phyloP scores from a whole-genome alignment of 352 stramenopile species.

The Globisporangium nodosum region DNA sequence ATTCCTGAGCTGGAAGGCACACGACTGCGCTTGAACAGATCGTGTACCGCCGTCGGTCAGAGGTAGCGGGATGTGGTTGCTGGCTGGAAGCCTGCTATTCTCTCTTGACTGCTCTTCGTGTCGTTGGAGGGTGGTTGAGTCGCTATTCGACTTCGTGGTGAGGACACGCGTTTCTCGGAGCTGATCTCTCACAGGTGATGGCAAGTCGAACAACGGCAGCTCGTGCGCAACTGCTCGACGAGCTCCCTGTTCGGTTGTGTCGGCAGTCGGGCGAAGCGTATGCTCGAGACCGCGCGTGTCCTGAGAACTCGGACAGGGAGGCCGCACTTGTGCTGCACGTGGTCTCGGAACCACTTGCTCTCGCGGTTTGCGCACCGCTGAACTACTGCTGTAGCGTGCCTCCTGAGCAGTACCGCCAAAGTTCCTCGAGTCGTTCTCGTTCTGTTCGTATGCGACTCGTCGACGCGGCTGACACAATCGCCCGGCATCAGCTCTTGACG shows the following conservation, averaged over 20 bases:
- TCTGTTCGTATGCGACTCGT: neutral
- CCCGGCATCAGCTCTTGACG: neutral
- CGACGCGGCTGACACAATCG: neutral
- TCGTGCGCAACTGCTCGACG: neutral
- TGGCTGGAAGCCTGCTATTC: neutral
- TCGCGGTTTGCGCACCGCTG: neutral
- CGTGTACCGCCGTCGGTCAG: neutral
- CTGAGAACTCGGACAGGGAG: neutral
- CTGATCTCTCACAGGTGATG: neutral
- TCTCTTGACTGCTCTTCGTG: neutral
- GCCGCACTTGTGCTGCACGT: neutral
- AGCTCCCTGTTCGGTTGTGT: neutral
- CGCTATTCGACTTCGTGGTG: neutral
- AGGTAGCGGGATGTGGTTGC: neutral
- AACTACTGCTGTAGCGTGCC: neutral
- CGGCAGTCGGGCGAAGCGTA: neutral
- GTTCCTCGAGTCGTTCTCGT: constrained; percentile 2
- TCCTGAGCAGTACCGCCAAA: too few relatives aligned
- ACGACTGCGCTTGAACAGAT: neutral
- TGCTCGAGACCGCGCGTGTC: neutral
- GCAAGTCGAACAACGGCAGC: constrained; percentile 1
- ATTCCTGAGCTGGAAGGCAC: neutral
- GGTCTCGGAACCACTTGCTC: neutral
- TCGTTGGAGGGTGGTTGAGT: neutral
- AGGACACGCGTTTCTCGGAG: neutral